Evolutionary conservation across 2,329 filamentous ascomycete species (phyloP), one percentile per base, ranked within the genome.

Genomic region (Neonectria ditissima): DNA sequence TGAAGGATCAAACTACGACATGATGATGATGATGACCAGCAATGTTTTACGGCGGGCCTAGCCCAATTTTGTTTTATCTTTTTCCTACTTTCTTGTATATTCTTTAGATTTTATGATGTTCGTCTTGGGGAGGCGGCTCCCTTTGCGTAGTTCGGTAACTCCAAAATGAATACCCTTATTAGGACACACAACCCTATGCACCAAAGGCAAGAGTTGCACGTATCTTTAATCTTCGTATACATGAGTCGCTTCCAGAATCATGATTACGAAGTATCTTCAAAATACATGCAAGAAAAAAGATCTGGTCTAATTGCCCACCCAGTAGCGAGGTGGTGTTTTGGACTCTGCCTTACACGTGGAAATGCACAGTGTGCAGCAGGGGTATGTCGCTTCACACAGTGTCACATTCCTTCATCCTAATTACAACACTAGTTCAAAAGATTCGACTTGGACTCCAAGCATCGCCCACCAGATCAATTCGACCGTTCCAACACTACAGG

Each of bases 351-450:
- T 44, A 43, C 50, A 55, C 58, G 47, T 56, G 50, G 39, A 44
- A 47, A 30, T 39, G 32, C 16, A 71, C 69, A 68, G 69, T 71
- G 66, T 51, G 34, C 10, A n/a, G n/a, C 16, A 16, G 8, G 20
- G 22, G 39, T 20, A 26, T 1, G 26, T 8, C 22, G n/a, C 16
- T 18, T 11, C 22, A 43, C 67, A 72, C 70, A 63, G 70, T 72
- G 59, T 41, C 39, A 39, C 61, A 61, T 55, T 57, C 52, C 52
- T 57, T 47, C 37, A 59, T 59, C 50, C 45, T 55, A n/a, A n/a
- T n/a, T n/a, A 70, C 61, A 62, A 68, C 57, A 68, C 62, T 70
- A 63, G 34, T 26, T 47, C 41, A 43, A 24, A 43, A 66, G 39
- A 65, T 47, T 52, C 32, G 51, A 43, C 55, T 48, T 62, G 50